These are phyloP conservation scores for Colletotrichum tofieldiae DNA, from an alignment of 2,329 filamentous ascomycete species.

Conservation along the genomic window DNA sequence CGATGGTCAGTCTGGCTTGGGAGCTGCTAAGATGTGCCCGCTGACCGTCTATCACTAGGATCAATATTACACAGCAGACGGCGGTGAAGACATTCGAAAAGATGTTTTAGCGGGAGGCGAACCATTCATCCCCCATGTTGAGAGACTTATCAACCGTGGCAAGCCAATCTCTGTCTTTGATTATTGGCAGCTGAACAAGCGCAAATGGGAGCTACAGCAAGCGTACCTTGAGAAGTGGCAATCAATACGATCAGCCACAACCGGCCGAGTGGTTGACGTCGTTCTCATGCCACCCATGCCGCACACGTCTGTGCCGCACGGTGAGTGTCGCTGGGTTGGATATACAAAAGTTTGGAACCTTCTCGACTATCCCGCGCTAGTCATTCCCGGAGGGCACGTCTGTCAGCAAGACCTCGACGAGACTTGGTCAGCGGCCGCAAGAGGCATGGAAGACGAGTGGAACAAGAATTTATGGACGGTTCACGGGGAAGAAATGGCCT, in stretches of 20 bases:
- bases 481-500: neutral
- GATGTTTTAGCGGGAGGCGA: slow-evolving; percentile 71
- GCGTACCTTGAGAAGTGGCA: slow-evolving; percentile 72
- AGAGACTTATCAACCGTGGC: slow-evolving; percentile 68
- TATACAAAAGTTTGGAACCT: slow-evolving; percentile 58
- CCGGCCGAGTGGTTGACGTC: slow-evolving; percentile 67
- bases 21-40: neutral
- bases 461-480: slow-evolving; percentile 23
- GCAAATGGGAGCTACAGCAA: slow-evolving; percentile 62
- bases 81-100: slow-evolving; percentile 73
- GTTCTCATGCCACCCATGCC: slow-evolving; percentile 73
- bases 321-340: slow-evolving; percentile 63
- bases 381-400: slow-evolving; percentile 53
- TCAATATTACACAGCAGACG: slow-evolving; percentile 73
- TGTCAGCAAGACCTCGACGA: slow-evolving; percentile 56
- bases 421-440: slow-evolving; percentile 43
- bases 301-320: slow-evolving; percentile 68
- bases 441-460: slow-evolving; percentile 25
- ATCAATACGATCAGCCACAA: slow-evolving; percentile 55
- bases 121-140: slow-evolving; percentile 72
- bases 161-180: slow-evolving; percentile 72
- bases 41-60: slow-evolving; percentile 57
- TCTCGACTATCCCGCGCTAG: slow-evolving; percentile 55
- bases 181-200: slow-evolving; percentile 78
- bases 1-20: slow-evolving; percentile 60